Percentiles rank a stretch among this genome's conserved stretches.
Conservation (phyloP, 768 basidiomycete genomes). For the Harrya chromipes region DNA sequence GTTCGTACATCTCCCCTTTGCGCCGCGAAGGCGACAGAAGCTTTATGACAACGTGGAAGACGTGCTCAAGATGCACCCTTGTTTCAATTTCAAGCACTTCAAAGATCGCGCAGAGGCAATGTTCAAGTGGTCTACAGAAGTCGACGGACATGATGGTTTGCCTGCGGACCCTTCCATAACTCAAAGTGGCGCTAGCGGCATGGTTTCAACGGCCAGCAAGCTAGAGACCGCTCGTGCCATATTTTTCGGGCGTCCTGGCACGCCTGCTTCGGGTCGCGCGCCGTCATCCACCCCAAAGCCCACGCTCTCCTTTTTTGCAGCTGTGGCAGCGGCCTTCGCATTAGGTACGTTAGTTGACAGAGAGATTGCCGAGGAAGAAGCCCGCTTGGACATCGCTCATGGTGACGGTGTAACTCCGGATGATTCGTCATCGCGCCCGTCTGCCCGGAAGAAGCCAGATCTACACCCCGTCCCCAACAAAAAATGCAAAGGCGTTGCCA, state of each 20-base stretch:
- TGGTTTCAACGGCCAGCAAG: conserved; percentile 18
- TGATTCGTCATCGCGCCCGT: conserved; percentile 25
- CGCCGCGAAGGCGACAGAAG: conserved; percentile 35
- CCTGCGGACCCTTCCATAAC: conserved; percentile 12
- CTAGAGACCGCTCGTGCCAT: conserved; percentile 30
- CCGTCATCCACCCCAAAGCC: conserved; percentile 13
- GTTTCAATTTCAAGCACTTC: conserved; percentile 48
- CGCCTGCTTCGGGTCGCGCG: conserved; percentile 11
- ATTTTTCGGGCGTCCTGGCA: conserved; percentile 25
- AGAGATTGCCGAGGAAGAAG: conserved; percentile 28
- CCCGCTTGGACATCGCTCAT: conserved; percentile 21
- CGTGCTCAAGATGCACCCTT: conserved; percentile 47
- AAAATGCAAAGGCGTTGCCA: conserved; percentile 28
- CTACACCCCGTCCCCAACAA: conserved; percentile 12
- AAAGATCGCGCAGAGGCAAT: conserved; percentile 42
- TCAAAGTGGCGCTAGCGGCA: conserved; percentile 32
- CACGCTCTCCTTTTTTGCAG: conserved; percentile 50
- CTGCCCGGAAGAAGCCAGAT: conserved; percentile 22
- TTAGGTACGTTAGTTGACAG: conserved; percentile 47
- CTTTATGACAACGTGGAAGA: conserved; percentile 40
- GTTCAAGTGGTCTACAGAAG: conserved; percentile 40
- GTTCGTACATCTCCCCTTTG: conserved; percentile 39
- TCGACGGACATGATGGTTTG: conserved; percentile 18
- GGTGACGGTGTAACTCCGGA: conserved; percentile 16
- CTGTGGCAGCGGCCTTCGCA: conserved; percentile 56